Evolutionary conservation across 225 moss, liverwort and hornwort genomes (phyloP).

Genomic region (Pseudoscleropodium purum): DNA sequence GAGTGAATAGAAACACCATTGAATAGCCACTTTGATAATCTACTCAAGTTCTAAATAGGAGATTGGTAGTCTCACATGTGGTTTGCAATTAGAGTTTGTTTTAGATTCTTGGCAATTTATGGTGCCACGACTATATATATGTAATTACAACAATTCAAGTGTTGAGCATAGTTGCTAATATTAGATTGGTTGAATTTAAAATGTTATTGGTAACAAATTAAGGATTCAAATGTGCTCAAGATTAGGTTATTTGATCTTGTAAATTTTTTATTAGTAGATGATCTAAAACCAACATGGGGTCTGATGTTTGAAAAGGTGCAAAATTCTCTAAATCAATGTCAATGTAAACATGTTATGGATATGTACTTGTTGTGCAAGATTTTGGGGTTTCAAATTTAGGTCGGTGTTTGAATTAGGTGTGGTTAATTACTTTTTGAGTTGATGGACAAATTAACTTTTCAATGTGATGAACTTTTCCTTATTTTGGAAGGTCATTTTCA

Average conservation of each 20-base stretch:
- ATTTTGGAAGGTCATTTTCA: not conserved
- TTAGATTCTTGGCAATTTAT: not conserved
- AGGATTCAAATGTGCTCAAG: too few relatives aligned
- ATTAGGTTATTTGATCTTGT: rapidly evolving
- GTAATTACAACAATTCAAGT: not conserved
- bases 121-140: not conserved
- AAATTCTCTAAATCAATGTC: not conserved
- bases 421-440: not conserved
- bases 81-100: not conserved
- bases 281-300: too few relatives aligned
- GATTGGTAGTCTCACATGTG: not conserved
- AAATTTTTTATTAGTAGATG: not conserved
- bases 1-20: not conserved
- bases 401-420: not conserved
- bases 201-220: not conserved
- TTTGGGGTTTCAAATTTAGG: not conserved
- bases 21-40: not conserved
- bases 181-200: not conserved
- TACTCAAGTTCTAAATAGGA: not conserved
- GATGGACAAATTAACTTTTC: not conserved
- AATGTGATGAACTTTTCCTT: not conserved
- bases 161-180: not conserved
- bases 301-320: not conserved
- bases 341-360: not conserved
- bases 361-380: not conserved